Base-by-base conservation (phyloP, 768 basidiomycete genomes). In the Grammothele lineata region DNA sequence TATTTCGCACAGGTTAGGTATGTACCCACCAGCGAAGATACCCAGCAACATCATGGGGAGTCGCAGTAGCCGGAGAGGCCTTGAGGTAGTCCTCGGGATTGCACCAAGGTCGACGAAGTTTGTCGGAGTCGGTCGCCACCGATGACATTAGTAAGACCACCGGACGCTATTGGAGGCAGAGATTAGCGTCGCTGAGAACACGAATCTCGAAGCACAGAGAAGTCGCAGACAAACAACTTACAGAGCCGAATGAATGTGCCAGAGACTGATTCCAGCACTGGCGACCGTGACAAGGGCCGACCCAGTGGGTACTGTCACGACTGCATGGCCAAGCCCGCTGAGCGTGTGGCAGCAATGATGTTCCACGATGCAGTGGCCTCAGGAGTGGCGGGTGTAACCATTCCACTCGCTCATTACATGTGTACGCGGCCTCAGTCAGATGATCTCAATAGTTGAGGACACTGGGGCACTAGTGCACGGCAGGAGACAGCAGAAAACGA, bases 1-100 rank as follows among this genome's bases (percentile, higher is more conserved):
- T 7, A 30, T 30, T 14, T 7, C 27, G 14, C 27, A 17, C 15
- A n/a, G 11, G 8, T 10, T 27, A 25, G 40, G 24, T 25, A 42
- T 80, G 19, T 58, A 85, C 83, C 90, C 90, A 54, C 91, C 91
- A 5, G 81, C 68, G 63, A 90, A 88, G 46, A 92, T 78, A 27
- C 91, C 91, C n/a, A 92, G 67, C 91, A 90, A 93, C 71, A 88
- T 81, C 9, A 83, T 87, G 1, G 89, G 87, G 69, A 62, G 3
- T 66, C 69, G 55, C 91, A 93, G 66, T 77, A 89, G 42, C 73
- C 57, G 4, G 78, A 71, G 23, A 89, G 66, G 38, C 66, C 62
- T 61, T 50, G 40, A 74, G 26, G 58, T 71, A 78, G 57, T 86
- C 74, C 33, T 81, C 70, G 11, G 81, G 56, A 10, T 63, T 66